Conservation (phyloP, 1,284 basidiomycete species). For the Ceratobasidium sp. region DNA sequence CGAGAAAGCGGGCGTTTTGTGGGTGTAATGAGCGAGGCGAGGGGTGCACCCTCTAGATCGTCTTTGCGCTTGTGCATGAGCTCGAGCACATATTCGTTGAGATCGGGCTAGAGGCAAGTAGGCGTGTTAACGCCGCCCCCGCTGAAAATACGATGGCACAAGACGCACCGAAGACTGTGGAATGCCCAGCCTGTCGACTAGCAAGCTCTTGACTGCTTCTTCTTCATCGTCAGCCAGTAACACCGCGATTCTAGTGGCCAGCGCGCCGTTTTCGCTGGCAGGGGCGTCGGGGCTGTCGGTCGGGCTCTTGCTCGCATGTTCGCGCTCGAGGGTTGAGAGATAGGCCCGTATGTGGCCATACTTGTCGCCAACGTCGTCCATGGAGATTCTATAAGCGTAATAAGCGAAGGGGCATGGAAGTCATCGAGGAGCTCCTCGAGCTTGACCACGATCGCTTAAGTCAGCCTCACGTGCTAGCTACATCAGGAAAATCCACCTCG, state of each 20-base stretch:
- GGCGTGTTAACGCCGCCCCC: conserved; percentile 52
- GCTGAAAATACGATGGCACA: conserved; percentile 49
- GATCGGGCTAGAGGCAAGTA: conserved; percentile 35
- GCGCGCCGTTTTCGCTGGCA: conserved; percentile 57
- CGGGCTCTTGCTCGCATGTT: conserved; percentile 33
- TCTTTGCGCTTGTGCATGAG: conserved; percentile 88
- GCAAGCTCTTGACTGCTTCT: conserved; percentile 80
- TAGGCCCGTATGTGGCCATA: conserved; percentile 36
- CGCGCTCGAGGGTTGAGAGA: conserved; percentile 18
- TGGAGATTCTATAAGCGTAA: conserved; percentile 18
- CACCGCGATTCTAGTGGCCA: conserved; percentile 75
- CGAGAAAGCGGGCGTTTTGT: conserved; percentile 80
- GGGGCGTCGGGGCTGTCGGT: conserved; percentile 6
- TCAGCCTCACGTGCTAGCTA: conserved; percentile 7
- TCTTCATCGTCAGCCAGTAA: conserved; percentile 84
- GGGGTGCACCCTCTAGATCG: conserved; percentile 82
- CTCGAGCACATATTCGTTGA: conserved; percentile 71
- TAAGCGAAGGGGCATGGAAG: conserved; percentile 21
- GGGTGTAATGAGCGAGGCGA: conserved; percentile 75
- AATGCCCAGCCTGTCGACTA: conserved; percentile 76
- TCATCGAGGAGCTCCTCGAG: conserved; percentile 33
- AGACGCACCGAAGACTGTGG: conserved; percentile 76
- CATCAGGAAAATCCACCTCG: no score
- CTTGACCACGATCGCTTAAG: conserved; percentile 3
- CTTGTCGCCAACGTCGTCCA: conserved; percentile 44